These are phyloP conservation scores for Plasmodium relictum DNA, from an alignment of 169 alveolate species.

Conservation along the genomic window DNA sequence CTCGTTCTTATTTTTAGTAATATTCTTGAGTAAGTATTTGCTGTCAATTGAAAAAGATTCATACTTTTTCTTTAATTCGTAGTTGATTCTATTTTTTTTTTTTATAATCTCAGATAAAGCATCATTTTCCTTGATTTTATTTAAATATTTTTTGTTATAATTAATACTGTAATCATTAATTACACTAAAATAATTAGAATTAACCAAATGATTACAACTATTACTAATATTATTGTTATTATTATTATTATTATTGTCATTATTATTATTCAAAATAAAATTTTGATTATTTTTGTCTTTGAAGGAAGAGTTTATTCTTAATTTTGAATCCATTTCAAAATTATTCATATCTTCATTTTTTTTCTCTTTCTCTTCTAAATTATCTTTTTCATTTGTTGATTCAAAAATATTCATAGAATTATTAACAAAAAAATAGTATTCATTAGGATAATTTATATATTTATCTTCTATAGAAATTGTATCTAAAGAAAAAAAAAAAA, in stretches of 20 bases:
- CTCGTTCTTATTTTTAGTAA: background rate
- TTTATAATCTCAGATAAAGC: background rate
- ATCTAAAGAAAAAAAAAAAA: conserved; percentile 62
- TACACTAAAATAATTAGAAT: too few relatives aligned
- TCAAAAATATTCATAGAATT: background rate
- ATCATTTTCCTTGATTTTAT: background rate
- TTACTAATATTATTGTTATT: too few relatives aligned
- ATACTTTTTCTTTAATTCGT: conserved; percentile 6
- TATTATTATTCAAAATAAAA: background rate
- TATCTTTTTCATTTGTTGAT: background rate
- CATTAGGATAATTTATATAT: conserved; percentile 46
- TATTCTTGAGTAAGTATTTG: background rate
- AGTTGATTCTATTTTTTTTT: background rate
- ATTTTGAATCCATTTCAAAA: background rate
- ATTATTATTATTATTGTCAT: background rate
- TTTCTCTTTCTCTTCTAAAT: background rate
- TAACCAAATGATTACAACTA: background rate
- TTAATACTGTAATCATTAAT: too few relatives aligned
- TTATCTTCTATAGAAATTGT: conserved; percentile 39
- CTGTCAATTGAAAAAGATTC: conserved; percentile 11
- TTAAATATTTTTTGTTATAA: too few relatives aligned
- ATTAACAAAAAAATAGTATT: conserved; percentile 25
- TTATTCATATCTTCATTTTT: background rate
- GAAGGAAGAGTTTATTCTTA: too few relatives aligned
- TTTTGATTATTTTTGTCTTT: background rate